Evolutionary conservation across 495 filamentous ascomycete genomes (phyloP).

Genomic region (Thermothielavioides terrestris): DNA sequence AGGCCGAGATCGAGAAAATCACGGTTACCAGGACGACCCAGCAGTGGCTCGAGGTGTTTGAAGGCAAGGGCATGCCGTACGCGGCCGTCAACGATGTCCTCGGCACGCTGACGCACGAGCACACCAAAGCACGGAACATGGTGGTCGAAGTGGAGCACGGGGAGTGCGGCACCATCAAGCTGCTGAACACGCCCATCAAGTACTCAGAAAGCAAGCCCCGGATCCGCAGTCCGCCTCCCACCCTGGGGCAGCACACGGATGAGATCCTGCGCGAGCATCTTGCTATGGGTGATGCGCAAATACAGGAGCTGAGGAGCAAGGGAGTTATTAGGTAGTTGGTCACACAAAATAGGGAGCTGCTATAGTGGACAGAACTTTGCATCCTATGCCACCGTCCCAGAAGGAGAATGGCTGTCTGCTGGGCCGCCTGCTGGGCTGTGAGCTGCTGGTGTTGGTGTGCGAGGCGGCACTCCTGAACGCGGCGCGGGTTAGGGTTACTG

Average conservation of each 20-base stretch:
- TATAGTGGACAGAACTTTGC: too few relatives aligned
- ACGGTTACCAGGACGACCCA: slow-evolving; percentile 72
- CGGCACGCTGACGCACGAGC: slow-evolving; percentile 71
- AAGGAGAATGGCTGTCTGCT: too few relatives aligned
- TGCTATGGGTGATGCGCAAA: slow-evolving; percentile 52
- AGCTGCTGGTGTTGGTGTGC: too few relatives aligned
- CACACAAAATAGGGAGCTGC: not conserved
- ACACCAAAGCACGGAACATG: slow-evolving; percentile 81
- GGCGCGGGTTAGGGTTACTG: slow-evolving; percentile 14
- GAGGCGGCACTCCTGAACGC: too few relatives aligned
- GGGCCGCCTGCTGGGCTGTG: too few relatives aligned
- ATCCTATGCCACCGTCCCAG: too few relatives aligned
- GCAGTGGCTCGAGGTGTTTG: slow-evolving; percentile 82
- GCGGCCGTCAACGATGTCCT: slow-evolving; percentile 91
- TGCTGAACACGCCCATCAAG: slow-evolving; percentile 94
- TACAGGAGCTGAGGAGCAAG: slow-evolving; percentile 52
- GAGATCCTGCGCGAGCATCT: slow-evolving; percentile 66
- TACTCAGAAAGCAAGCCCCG: slow-evolving; percentile 74
- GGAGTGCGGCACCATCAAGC: slow-evolving; percentile 71
- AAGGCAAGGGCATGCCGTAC: slow-evolving; percentile 89
- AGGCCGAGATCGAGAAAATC: slow-evolving; percentile 63
- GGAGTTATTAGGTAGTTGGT: slow-evolving; percentile 57
- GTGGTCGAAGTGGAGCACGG: slow-evolving; percentile 78
- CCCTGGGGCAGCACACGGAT: slow-evolving; percentile 84
- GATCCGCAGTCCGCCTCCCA: slow-evolving; percentile 74